Percentiles rank a stretch among this genome's conserved stretches.
These are phyloP conservation scores for Penicillium sp. DNA, from an alignment of 2,329 filamentous ascomycete species.

Conservation along the genomic window DNA sequence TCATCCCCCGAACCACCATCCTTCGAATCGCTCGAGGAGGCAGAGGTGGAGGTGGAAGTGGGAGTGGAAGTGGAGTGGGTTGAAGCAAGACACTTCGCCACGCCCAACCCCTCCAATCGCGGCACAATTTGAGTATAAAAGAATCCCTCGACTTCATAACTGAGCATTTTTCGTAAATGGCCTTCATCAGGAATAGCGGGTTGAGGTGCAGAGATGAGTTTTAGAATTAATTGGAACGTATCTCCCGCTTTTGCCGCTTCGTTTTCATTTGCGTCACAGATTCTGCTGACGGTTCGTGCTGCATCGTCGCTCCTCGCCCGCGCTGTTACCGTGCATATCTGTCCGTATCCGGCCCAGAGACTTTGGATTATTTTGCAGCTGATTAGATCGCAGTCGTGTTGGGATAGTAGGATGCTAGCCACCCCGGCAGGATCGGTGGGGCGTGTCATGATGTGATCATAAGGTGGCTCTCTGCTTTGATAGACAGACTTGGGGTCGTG, in stretches of 20 bases:
- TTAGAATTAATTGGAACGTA: slow-evolving; percentile 55
- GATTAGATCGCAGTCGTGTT: slow-evolving; percentile 33
- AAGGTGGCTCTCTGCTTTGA: too few relatives aligned
- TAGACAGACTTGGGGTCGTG: too few relatives aligned
- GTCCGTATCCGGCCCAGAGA: slow-evolving; percentile 55
- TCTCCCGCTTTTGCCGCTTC: slow-evolving; percentile 17
- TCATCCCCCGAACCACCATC: too few relatives aligned
- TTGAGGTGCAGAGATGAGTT: slow-evolving; percentile 61
- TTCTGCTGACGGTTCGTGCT: slow-evolving; percentile 14
- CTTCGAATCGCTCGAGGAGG: too few relatives aligned
- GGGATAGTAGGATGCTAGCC: slow-evolving; percentile 33
- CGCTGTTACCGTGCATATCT: slow-evolving; percentile 61
- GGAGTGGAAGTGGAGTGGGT: too few relatives aligned
- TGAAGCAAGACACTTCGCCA: slow-evolving; percentile 58
- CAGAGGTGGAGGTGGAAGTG: too few relatives aligned
- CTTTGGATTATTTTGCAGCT: slow-evolving; percentile 43
- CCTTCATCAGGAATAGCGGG: slow-evolving; percentile 56
- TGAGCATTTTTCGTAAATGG: slow-evolving; percentile 67
- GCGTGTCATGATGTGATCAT: neutral
- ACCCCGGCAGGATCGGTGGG: slow-evolving; percentile 24
- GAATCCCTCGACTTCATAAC: slow-evolving; percentile 69
- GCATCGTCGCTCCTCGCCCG: slow-evolving; percentile 33
- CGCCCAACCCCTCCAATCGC: slow-evolving; percentile 49
- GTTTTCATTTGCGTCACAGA: slow-evolving; percentile 10
- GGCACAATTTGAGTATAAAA: slow-evolving; percentile 66